Evolutionary conservation across 2,329 filamentous ascomycete genomes (phyloP).

Genomic region (Myrmaecium sp.): DNA sequence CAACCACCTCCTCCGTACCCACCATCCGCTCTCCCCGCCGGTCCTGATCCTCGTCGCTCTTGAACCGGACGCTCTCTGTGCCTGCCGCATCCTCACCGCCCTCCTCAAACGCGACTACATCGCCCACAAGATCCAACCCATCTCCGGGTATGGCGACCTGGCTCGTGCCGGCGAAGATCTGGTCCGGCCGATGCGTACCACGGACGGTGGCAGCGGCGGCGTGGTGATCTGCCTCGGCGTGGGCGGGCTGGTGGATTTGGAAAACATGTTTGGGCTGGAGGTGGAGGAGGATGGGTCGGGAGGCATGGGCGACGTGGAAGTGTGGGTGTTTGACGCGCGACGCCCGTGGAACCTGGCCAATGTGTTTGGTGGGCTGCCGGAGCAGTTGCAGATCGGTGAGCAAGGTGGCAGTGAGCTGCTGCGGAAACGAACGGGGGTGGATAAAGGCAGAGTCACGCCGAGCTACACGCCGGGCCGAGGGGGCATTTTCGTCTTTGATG

Average conservation of each 20-base stretch:
- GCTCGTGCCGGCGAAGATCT: constrained; percentile 62
- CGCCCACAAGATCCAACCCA: constrained; percentile 89
- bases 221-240: constrained; percentile 86
- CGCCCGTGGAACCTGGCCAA: constrained; percentile 91
- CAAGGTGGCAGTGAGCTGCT: constrained; percentile 29
- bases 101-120: constrained; percentile 97
- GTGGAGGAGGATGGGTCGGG: constrained; percentile 44
- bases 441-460: constrained; percentile 53
- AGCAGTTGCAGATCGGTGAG: constrained; percentile 17
- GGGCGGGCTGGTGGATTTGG: constrained; percentile 78
- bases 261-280: constrained; percentile 60
- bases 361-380: constrained; percentile 55
- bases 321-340: constrained; percentile 86
- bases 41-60: constrained; percentile 85
- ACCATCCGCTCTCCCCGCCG: constrained; percentile 79
- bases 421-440: constrained; percentile 47
- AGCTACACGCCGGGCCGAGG: constrained; percentile 64
- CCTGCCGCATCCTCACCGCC: constrained; percentile 80
- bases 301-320: constrained; percentile 67
- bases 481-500: constrained; percentile 86
- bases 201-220: constrained; percentile 68
- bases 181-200: constrained; percentile 72
- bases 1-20: constrained; percentile 66
- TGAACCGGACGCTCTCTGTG: constrained; percentile 89
- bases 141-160: constrained; percentile 83